Percentiles rank a stretch among this genome's conserved stretches.
These are phyloP conservation scores for Suhomyces wounanorum DNA, from an alignment of 1,139 yeast species.

Conservation along the genomic window DNA sequence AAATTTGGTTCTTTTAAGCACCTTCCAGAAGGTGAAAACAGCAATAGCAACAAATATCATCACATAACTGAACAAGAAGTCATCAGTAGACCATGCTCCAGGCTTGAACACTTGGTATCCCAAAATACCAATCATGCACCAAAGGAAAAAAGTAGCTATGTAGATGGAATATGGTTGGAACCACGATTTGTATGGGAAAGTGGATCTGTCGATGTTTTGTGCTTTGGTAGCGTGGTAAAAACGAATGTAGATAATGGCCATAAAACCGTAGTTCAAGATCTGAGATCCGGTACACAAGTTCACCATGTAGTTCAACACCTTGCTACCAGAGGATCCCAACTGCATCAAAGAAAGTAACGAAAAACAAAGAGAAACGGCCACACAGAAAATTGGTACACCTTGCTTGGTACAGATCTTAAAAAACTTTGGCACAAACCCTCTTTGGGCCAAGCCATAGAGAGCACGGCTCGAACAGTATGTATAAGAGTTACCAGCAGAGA, in stretches of 20 bases:
- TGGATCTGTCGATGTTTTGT: slow-evolving; percentile 32
- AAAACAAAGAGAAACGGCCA: slow-evolving; percentile 31
- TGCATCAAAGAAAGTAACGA: slow-evolving; percentile 53
- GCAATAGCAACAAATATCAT: slow-evolving; percentile 39
- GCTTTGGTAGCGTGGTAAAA: slow-evolving; percentile 64
- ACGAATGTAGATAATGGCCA: slow-evolving; percentile 58
- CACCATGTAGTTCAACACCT: slow-evolving; percentile 74
- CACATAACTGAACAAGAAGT: slow-evolving; percentile 45
- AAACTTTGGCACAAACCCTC: slow-evolving; percentile 43
- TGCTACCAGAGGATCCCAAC: slow-evolving; percentile 58
- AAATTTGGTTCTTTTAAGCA: slow-evolving; percentile 33
- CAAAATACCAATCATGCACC: slow-evolving; percentile 39
- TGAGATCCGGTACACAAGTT: slow-evolving; percentile 80
- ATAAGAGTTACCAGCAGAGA: slow-evolving; percentile 49
- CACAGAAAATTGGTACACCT: slow-evolving; percentile 59
- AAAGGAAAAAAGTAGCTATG: slow-evolving; percentile 32
- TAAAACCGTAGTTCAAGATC: slow-evolving; percentile 66
- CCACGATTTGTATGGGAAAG: slow-evolving; percentile 35
- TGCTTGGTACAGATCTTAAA: slow-evolving; percentile 44
- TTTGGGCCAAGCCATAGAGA: slow-evolving; percentile 40
- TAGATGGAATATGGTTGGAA: slow-evolving; percentile 36
- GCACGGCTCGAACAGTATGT: slow-evolving; percentile 48
- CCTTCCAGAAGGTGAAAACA: slow-evolving; percentile 37
- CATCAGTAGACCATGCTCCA: slow-evolving; percentile 32
- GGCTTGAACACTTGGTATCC: slow-evolving; percentile 46